Evolutionary conservation across 345 rosid genomes (phyloP).

Genomic region (Mallotus nudiflorus): DNA sequence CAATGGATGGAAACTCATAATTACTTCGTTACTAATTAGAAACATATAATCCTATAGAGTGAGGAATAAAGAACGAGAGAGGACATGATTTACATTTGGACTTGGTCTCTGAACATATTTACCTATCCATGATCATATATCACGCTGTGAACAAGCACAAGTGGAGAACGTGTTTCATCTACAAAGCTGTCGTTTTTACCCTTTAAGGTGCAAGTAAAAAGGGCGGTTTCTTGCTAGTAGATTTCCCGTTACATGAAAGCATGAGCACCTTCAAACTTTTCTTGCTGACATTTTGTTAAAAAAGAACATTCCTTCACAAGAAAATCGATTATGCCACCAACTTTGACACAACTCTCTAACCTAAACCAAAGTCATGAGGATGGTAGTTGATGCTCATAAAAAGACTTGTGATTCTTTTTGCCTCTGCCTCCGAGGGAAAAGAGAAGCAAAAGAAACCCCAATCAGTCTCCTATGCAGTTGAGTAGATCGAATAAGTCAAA

Average conservation of each 20-base stretch:
- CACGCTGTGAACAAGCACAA: no score
- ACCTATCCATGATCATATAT: no score
- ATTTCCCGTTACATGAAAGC: not conserved
- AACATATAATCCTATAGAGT: no score
- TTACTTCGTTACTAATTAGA: no score
- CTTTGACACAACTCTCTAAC: not conserved
- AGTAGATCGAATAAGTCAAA: no score
- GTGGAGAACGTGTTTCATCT: no score
- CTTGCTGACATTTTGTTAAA: not conserved
- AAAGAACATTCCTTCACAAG: not conserved
- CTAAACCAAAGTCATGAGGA: not conserved
- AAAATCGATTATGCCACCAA: not conserved
- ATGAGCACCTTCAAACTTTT: not conserved
- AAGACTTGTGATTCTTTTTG: not conserved
- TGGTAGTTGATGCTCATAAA: constrained; percentile 6
- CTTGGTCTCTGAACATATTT: no score
- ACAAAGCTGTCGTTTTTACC: no score
- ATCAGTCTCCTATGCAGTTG: not conserved
- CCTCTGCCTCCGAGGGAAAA: not conserved
- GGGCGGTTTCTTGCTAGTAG: not conserved
- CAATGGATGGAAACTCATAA: no score
- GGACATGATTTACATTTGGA: no score
- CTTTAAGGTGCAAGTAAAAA: not conserved
- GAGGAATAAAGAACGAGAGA: no score
- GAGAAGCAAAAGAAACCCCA: not conserved